Percentiles rank a stretch among this genome's conserved stretches.
Conservation (phyloP, 2,329 filamentous ascomycete species). For the Aschersonia sp. region DNA sequence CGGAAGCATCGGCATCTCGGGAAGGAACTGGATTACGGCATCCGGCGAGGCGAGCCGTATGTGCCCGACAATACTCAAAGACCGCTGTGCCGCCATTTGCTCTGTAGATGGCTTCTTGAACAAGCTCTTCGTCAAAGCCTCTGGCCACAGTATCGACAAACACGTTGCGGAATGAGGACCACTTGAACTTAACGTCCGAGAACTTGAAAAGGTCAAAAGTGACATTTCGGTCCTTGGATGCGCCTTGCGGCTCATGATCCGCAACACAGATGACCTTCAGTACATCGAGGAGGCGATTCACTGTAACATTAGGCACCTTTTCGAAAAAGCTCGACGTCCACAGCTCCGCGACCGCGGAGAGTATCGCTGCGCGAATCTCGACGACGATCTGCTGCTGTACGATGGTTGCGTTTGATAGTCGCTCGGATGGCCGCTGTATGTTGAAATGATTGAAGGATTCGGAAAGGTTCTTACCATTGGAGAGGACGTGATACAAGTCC, state of each 20-base stretch:
- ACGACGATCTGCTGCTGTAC: constrained; percentile 64
- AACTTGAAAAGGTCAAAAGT: constrained; percentile 28
- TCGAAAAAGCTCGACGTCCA: constrained; percentile 82
- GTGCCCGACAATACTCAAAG: constrained; percentile 60
- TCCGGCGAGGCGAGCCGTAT: constrained; percentile 41
- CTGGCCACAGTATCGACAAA: constrained; percentile 9
- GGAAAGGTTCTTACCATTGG: constrained; percentile 64
- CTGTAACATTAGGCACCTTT: constrained; percentile 60
- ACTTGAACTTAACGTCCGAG: constrained; percentile 29
- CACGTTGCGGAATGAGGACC: constrained; percentile 18
- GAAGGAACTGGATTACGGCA: constrained; percentile 53
- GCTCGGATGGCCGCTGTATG: constrained; percentile 26
- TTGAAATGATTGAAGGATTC: constrained; percentile 53
- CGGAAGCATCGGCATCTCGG: constrained; percentile 32
- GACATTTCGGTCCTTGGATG: constrained; percentile 40
- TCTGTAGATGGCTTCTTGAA: constrained; percentile 68
- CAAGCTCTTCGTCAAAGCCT: constrained; percentile 42
- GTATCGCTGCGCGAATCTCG: constrained; percentile 66
- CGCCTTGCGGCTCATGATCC: constrained; percentile 57
- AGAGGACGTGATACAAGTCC: constrained; percentile 63
- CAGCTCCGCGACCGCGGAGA: constrained; percentile 61
- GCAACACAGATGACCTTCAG: constrained; percentile 63
- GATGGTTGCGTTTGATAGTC: constrained; percentile 23
- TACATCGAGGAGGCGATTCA: constrained; percentile 71
- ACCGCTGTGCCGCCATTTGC: constrained; percentile 54